Evolutionary conservation across 2,329 filamentous ascomycete species (phyloP).

Genomic region (Cladosporium sp.): DNA sequence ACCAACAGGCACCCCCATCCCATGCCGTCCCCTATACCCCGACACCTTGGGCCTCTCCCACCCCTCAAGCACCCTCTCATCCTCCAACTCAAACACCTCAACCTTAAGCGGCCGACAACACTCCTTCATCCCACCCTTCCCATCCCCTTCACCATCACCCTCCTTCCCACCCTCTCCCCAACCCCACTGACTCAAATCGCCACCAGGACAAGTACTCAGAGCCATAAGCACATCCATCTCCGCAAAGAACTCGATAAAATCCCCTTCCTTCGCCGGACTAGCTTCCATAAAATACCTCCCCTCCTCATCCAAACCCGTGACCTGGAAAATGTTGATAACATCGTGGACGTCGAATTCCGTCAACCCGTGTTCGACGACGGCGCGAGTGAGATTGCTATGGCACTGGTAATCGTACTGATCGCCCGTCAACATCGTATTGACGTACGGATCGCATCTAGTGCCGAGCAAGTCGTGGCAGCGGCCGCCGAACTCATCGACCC

Average conservation of each 20-base stretch:
- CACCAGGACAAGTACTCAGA: conserved; percentile 69
- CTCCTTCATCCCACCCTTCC: conserved; percentile 61
- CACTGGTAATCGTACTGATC: conserved; percentile 75
- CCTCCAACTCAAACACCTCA: conserved; percentile 61
- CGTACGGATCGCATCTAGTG: conserved; percentile 80
- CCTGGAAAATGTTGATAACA: conserved; percentile 82
- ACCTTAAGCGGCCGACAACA: conserved; percentile 72
- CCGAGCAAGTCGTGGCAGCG: conserved; percentile 74
- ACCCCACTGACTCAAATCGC: conserved; percentile 77
- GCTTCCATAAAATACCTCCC: conserved; percentile 74
- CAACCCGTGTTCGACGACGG: conserved; percentile 64
- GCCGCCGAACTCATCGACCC: conserved; percentile 51
- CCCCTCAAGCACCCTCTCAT: conserved; percentile 47
- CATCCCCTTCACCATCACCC: conserved; percentile 47
- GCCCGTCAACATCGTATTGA: conserved; percentile 69
- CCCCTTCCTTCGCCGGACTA: conserved; percentile 51
- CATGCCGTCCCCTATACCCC: conserved; percentile 63
- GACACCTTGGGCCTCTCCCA: conserved; percentile 62
- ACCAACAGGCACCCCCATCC: conserved; percentile 51
- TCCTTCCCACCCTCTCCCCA: conserved; percentile 56
- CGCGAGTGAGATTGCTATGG: conserved; percentile 74
- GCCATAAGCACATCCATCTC: conserved; percentile 70
- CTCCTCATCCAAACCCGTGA: conserved; percentile 68
- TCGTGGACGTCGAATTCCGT: conserved; percentile 75
- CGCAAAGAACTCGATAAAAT: conserved; percentile 72